Conservation (phyloP, 2,329 filamentous ascomycete genomes). For the Botrytis fragariae region DNA sequence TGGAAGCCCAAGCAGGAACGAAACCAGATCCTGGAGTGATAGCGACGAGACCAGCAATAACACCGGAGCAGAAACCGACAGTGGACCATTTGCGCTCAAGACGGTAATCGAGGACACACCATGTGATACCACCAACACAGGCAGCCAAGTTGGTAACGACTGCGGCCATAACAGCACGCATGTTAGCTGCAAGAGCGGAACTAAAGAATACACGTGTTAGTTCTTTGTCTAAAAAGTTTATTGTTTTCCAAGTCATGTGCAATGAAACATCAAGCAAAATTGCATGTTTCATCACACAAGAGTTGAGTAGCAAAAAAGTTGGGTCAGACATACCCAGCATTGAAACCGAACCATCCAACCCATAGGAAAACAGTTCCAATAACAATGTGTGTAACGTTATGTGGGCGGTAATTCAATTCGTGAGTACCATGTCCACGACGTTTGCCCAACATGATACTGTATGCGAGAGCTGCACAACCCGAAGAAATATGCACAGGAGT, state of each 20-base stretch:
- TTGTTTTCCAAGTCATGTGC: background rate
- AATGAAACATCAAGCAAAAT: conserved; percentile 8
- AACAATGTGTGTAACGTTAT: conserved; percentile 90
- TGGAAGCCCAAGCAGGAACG: conserved; percentile 80
- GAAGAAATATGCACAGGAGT: conserved; percentile 88
- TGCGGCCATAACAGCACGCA: conserved; percentile 83
- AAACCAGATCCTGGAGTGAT: conserved; percentile 86
- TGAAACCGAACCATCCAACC: conserved; percentile 97
- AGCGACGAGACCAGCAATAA: conserved; percentile 81
- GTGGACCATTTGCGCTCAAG: conserved; percentile 90
- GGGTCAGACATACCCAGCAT: conserved; percentile 57
- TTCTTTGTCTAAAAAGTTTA: background rate
- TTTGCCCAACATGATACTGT: conserved; percentile 85
- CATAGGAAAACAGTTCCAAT: conserved; percentile 91
- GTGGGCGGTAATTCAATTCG: conserved; percentile 86
- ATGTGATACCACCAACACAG: conserved; percentile 80
- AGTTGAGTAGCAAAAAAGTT: background rate
- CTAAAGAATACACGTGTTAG: background rate
- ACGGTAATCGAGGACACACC: conserved; percentile 85
- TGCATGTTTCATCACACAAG: conserved; percentile 4
- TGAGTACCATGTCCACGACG: conserved; percentile 72
- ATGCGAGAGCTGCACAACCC: conserved; percentile 79
- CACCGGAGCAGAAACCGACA: conserved; percentile 88
- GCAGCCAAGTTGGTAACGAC: conserved; percentile 84
- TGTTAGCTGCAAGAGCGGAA: conserved; percentile 74